These are phyloP conservation scores for Periconia digitata DNA, from an alignment of 2,329 filamentous ascomycete genomes.

Conservation along the genomic window DNA sequence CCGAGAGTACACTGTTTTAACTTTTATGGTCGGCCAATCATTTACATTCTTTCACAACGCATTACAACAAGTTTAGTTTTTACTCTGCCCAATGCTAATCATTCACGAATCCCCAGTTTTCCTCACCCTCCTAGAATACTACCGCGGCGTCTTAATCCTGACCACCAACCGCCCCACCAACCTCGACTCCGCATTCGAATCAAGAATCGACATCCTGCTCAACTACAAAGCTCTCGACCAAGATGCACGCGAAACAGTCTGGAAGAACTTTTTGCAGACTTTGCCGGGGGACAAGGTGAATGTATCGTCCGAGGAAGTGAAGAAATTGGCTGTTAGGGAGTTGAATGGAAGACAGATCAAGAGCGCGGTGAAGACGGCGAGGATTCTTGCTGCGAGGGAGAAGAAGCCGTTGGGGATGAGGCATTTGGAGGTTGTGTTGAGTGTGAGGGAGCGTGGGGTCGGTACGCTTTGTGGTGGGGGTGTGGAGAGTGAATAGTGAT, in stretches of 20 bases:
- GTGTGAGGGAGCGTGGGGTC: too few species aligned
- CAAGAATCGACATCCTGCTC: conserved; percentile 44
- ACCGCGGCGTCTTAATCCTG: conserved; percentile 44
- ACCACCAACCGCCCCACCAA: conserved; percentile 43
- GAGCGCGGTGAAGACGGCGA: conserved; percentile 23
- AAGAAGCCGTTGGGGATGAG: conserved; percentile 8
- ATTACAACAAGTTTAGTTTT: too few species aligned
- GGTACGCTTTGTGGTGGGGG: too few species aligned
- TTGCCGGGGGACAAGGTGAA: conserved; percentile 17
- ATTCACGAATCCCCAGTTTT: conserved; percentile 22
- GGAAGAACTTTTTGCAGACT: conserved; percentile 26
- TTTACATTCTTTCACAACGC: too few species aligned
- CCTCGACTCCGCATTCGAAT: conserved; percentile 43
- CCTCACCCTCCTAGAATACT: conserved; percentile 45
- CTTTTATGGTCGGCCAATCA: too few species aligned
- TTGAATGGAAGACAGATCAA: conserved; percentile 46
- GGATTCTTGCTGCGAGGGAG: conserved; percentile 13
- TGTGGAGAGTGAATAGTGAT: too few species aligned
- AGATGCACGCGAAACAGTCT: conserved; percentile 40
- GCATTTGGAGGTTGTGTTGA: conserved; percentile 13
- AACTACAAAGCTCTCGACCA: conserved; percentile 51
- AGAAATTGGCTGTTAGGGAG: conserved; percentile 24
- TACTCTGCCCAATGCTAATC: too few species aligned
- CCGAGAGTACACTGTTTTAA: too few species aligned
- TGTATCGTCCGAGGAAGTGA: conserved; percentile 16